Evolutionary conservation across 257 asterid genomes (phyloP).

Genomic region (Salvia rosmarinus): DNA sequence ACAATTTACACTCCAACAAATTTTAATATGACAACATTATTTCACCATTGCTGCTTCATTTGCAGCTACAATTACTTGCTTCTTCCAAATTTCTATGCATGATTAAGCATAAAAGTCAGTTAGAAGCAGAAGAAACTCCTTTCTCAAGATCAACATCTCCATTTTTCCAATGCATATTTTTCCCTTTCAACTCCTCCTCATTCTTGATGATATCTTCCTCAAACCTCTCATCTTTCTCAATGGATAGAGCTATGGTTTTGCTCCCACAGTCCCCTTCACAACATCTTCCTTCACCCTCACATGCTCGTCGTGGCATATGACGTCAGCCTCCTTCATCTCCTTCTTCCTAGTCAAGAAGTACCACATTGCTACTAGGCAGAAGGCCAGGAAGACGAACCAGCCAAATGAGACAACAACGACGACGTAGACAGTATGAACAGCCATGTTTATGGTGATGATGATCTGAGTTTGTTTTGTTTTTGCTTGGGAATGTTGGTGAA

Average conservation of each 20-base stretch:
- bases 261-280: slow-evolving; percentile 45
- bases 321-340: slow-evolving; percentile 40
- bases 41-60: background rate
- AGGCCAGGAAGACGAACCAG: slow-evolving; percentile 36
- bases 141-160: slow-evolving; percentile 24
- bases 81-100: background rate
- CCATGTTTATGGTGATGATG: slow-evolving; percentile 16
- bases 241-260: slow-evolving; percentile 36
- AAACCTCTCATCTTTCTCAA: slow-evolving; percentile 50
- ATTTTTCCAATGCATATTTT: slow-evolving; percentile 30
- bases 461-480: background rate
- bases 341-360: slow-evolving; percentile 40
- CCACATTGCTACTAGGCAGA: slow-evolving; percentile 40
- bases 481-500: slow-evolving; percentile 35
- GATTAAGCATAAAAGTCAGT: background rate
- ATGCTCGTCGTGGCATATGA: slow-evolving; percentile 42
- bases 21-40: no score
- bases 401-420: slow-evolving; percentile 42
- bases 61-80: background rate
- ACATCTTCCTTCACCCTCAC: slow-evolving; percentile 48
- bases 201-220: slow-evolving; percentile 43
- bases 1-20: background rate
- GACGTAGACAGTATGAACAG: slow-evolving; percentile 29
- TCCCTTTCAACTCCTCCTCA: slow-evolving; percentile 32
- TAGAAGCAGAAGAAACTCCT: slow-evolving; percentile 18